Percentiles rank a stretch among this genome's conserved stretches.
Evolutionary conservation across 2,329 filamentous ascomycete genomes (phyloP).

Genomic region (Fusarium burgessii): DNA sequence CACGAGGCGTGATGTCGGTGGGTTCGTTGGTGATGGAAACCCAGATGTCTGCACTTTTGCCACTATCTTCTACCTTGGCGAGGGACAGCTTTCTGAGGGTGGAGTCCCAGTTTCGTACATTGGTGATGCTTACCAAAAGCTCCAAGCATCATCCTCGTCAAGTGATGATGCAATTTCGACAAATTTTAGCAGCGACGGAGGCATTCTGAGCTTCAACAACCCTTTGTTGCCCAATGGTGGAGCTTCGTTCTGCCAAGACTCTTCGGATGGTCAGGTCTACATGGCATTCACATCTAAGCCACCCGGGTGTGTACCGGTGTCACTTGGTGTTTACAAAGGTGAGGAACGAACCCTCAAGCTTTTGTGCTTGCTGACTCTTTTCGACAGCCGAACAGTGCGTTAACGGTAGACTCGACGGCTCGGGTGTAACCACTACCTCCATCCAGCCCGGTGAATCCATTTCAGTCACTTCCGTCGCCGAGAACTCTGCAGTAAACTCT

Average conservation of each 20-base stretch:
- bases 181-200: neutral
- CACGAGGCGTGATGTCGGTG: constrained; percentile 1
- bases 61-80: neutral
- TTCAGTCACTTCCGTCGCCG: neutral
- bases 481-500: neutral
- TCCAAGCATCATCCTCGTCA: neutral
- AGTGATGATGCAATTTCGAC: neutral
- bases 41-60: neutral
- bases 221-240: neutral
- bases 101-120: neutral
- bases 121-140: neutral
- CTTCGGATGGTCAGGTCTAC: constrained; percentile 5
- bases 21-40: neutral
- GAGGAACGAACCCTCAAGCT: rapidly evolving
- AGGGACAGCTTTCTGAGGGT: neutral
- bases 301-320: neutral
- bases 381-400: neutral
- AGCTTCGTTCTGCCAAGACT: constrained; percentile 4
- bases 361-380: neutral
- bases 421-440: neutral
- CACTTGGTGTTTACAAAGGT: neutral
- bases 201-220: neutral
- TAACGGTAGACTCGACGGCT: neutral
- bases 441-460: neutral
- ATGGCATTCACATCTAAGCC: neutral